A percentile compares a stretch with the other conserved stretches of the same genome.
These are phyloP conservation scores for Melanogaster broomeanus DNA, from an alignment of 768 basidiomycete genomes.

Conservation along the genomic window DNA sequence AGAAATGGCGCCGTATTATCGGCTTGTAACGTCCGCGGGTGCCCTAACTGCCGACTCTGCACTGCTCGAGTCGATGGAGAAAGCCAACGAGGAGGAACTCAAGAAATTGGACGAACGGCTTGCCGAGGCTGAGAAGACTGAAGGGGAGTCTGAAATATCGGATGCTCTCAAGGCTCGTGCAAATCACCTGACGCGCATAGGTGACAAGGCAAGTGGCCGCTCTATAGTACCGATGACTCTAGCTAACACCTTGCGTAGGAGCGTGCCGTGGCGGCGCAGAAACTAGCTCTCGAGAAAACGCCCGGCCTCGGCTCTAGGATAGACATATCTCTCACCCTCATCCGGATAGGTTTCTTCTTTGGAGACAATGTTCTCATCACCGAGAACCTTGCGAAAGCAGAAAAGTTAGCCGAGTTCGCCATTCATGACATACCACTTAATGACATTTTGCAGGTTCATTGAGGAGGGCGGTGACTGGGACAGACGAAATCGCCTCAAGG, in stretches of 20 bases:
- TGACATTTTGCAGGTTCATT: conserved; percentile 58
- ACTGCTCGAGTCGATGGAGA: conserved; percentile 31
- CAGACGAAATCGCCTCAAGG: conserved; percentile 92
- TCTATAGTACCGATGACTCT: not conserved
- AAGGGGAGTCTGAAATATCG: conserved; percentile 92
- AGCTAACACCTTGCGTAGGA: conserved; percentile 50
- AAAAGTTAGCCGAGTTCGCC: conserved; percentile 55
- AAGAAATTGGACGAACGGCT: conserved; percentile 74
- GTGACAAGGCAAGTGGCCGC: conserved; percentile 60
- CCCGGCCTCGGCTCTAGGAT: conserved; percentile 92
- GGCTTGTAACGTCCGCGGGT: conserved; percentile 51
- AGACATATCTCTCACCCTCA: conserved; percentile 87
- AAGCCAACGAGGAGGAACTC: conserved; percentile 72
- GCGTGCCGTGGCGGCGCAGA: conserved; percentile 76
- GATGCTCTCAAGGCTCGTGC: conserved; percentile 86
- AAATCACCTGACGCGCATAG: conserved; percentile 84
- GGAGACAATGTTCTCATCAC: conserved; percentile 73
- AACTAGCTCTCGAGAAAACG: conserved; percentile 85
- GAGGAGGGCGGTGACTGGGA: conserved; percentile 99
- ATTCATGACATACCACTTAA: not conserved
- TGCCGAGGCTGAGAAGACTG: conserved; percentile 83
- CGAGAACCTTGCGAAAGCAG: conserved; percentile 73
- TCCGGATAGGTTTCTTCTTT: conserved; percentile 91
- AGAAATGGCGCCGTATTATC: conserved; percentile 93
- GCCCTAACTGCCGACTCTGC: conserved; percentile 44